These are phyloP conservation scores for Malassezia psittaci DNA, from an alignment of 1,284 basidiomycete species.

Conservation along the genomic window DNA sequence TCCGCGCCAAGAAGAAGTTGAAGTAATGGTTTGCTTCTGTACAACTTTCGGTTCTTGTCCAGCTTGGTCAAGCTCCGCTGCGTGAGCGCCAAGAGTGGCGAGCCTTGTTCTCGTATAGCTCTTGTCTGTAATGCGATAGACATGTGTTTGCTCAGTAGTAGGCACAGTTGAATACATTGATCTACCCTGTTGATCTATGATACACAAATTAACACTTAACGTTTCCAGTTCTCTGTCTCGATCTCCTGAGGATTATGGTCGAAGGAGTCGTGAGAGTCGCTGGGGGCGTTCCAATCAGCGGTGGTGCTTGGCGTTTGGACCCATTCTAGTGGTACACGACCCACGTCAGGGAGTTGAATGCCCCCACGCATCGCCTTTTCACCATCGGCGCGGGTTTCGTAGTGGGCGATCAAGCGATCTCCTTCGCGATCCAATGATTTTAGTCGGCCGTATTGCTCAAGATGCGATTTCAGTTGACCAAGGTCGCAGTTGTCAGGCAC, in stretches of 20 bases:
- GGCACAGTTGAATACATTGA: background rate
- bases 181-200: background rate
- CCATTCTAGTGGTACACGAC: slow-evolving; percentile 35
- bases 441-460: slow-evolving; percentile 46
- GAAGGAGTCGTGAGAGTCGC: background rate
- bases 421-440: slow-evolving; percentile 22
- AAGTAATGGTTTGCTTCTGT: slow-evolving; percentile 56
- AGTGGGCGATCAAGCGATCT: slow-evolving; percentile 18
- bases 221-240: slow-evolving; percentile 36
- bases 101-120: background rate
- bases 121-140: slow-evolving; percentile 10
- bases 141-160: background rate
- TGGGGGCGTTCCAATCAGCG: background rate
- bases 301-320: slow-evolving; percentile 18
- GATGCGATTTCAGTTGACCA: slow-evolving; percentile 65
- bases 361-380: slow-evolving; percentile 37
- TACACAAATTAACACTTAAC: slow-evolving; percentile 13
- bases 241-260: background rate
- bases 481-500: slow-evolving; percentile 52
- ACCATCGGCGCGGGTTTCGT: slow-evolving; percentile 29
- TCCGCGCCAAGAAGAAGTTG: slow-evolving; percentile 78
- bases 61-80: too few species aligned
- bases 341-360: slow-evolving; percentile 29
- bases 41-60: too few species aligned
- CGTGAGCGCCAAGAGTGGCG: background rate